Percentiles rank a stretch among this genome's conserved stretches.
These are phyloP conservation scores for Penicillium paxilli DNA, from an alignment of 495 filamentous ascomycete species.

Conservation along the genomic window DNA sequence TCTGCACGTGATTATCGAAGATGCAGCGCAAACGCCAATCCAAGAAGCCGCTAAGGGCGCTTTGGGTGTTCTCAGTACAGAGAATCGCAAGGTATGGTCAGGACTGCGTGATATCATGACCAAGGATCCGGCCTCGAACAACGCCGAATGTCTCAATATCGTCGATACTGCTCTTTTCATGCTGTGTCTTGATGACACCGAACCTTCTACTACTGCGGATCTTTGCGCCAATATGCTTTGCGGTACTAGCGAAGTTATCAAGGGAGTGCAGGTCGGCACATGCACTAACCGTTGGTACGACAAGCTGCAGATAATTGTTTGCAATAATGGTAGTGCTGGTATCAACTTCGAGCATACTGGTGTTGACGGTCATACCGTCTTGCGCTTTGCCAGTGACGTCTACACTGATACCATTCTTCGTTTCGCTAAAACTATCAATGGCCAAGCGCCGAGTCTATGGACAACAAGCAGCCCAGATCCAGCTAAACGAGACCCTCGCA, in stretches of 20 bases:
- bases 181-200: slow-evolving; percentile 88
- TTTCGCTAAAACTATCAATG: slow-evolving; percentile 95
- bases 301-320: slow-evolving; percentile 98
- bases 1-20: slow-evolving; percentile 86
- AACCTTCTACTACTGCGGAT: slow-evolving; percentile 73
- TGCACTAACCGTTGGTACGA: slow-evolving; percentile 99
- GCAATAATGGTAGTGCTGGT: slow-evolving; percentile 95
- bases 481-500: slow-evolving; percentile 86
- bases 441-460: slow-evolving; percentile 89
- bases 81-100: slow-evolving; percentile 96
- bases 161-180: slow-evolving; percentile 94
- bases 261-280: slow-evolving; percentile 93
- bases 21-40: slow-evolving; percentile 84
- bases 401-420: slow-evolving; percentile 98
- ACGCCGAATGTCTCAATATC: slow-evolving; percentile 89
- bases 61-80: slow-evolving; percentile 89
- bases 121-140: slow-evolving; percentile 83
- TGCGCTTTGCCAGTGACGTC: slow-evolving; percentile 92
- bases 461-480: slow-evolving; percentile 89
- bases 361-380: slow-evolving; percentile 94
- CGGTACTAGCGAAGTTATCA: slow-evolving; percentile 86
- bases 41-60: slow-evolving; percentile 94
- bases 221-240: slow-evolving; percentile 98
- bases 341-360: slow-evolving; percentile 99
- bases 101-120: slow-evolving; percentile 86